Evolutionary conservation across 2,329 filamentous ascomycete genomes (phyloP), one percentile per base, ranked within the genome.

Genomic region (Amesomyces nigricolor): DNA sequence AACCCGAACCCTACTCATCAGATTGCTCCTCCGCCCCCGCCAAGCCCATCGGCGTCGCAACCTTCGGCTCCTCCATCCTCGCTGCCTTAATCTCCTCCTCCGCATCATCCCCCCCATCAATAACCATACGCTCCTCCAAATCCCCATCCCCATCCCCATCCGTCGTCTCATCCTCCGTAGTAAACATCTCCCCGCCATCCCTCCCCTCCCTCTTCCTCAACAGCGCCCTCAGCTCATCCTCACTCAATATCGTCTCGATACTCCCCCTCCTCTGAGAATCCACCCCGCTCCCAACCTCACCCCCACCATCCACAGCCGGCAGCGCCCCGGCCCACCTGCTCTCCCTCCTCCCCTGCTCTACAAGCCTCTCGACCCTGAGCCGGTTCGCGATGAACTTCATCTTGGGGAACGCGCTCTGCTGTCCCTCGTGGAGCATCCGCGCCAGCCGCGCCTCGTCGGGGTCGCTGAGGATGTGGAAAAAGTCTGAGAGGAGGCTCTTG

Each of bases 331-430:
- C 8, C 2, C 17, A 17, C 54, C 80, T 70, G 37, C 80, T 82
- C 66, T 80, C 78, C 48, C 73, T 69, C 16, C 83, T 71, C 1
- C 82, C 84, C 58, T 73, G 70, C 64, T 86, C 82, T n/a, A 87
- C 77, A 47, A 79, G 63, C 48, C 85, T 78, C 72, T 99, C 94
- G 8, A 96, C 77, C 65, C 89, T 89, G 62, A 96, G 81, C 49
- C 94, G 75, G 68, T 99, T 99, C 22, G 80, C 82, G 57, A 97
- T 83, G 67, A 97, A 99, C 67, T 94, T 89, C 49, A 99, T 77
- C 68, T 94, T 95, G 0, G 94, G 89, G 67, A 95, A 99, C 1
- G 88, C 83, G 60, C 88, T 91, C 70, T 94, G 88, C 70, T 95
- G 88, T 17, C 94, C 94, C 56, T 89, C 87, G 59, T 91, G 87